A percentile compares a stretch with the other conserved stretches of the same genome.
Evolutionary conservation across 441 rosid genomes (phyloP).

Genomic region (Gossypium gossypioides): DNA sequence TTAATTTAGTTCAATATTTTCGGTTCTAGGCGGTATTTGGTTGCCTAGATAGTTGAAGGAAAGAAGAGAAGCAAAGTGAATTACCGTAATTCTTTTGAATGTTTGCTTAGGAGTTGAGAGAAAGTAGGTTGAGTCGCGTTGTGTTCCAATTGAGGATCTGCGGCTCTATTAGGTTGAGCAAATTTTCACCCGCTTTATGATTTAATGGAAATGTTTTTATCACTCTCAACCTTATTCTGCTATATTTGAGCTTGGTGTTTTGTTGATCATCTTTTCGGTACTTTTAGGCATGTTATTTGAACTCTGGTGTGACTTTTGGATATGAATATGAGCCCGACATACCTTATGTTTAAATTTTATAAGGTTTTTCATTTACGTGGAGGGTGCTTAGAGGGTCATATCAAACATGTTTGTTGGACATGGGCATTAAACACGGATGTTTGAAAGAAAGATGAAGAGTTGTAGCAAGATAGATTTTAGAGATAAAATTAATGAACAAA

Average conservation of each 20-base stretch:
- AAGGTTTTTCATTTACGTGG: not conserved
- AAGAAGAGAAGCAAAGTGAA: not conserved
- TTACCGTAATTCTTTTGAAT: not conserved
- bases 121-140: not conserved
- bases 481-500: not conserved
- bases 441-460: no score
- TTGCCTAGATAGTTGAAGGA: slow-evolving; percentile 1
- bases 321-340: not conserved
- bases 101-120: not conserved
- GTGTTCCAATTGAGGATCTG: not conserved
- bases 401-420: not conserved
- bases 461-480: not conserved
- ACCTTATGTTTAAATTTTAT: not conserved
- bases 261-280: not conserved
- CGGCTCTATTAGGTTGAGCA: not conserved
- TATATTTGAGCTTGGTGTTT: not conserved
- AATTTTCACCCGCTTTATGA: not conserved
- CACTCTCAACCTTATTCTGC: not conserved
- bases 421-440: not conserved
- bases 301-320: not conserved
- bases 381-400: not conserved
- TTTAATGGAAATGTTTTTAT: not conserved
- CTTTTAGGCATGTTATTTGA: not conserved
- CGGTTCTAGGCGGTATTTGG: not conserved
- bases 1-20: not conserved